A percentile compares a stretch with the other conserved stretches of the same genome.
These are phyloP conservation scores for Tetraselmis chui DNA, from an alignment of 139 green algal species.

Conservation along the genomic window DNA sequence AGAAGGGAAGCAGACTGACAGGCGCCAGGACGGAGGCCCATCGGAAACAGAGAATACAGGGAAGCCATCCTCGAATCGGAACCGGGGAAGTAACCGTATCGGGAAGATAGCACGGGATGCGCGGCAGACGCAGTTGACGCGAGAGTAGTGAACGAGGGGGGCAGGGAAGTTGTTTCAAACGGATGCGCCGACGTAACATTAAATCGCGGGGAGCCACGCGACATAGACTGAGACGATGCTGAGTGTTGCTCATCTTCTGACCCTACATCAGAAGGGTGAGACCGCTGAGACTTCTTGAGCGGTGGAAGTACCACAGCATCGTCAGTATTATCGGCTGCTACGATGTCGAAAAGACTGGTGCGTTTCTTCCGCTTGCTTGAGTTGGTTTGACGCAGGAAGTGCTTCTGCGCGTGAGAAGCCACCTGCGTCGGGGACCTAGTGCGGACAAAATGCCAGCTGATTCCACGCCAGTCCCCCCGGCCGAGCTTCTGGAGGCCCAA, in stretches of 20 bases:
- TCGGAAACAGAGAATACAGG: too few relatives aligned
- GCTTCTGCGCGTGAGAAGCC: conserved; percentile 66
- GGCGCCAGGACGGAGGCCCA: background rate
- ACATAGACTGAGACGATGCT: background rate
- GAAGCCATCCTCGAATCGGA: too few relatives aligned
- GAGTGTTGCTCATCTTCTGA: background rate
- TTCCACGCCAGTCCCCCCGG: conserved; percentile 62
- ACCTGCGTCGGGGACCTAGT: conserved; percentile 57
- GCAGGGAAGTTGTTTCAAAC: too few relatives aligned
- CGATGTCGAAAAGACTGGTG: conserved; percentile 56
- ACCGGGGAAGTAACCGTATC: too few relatives aligned
- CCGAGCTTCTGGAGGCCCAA: conserved; percentile 56
- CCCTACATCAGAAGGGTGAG: background rate
- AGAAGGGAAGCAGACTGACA: background rate
- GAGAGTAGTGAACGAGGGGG: too few relatives aligned
- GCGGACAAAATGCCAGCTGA: conserved; percentile 58
- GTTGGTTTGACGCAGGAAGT: conserved; percentile 61
- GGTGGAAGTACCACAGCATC: too few relatives aligned
- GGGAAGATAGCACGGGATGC: too few relatives aligned
- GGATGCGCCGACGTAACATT: background rate
- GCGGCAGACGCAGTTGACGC: too few relatives aligned
- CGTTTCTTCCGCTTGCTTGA: conserved; percentile 54
- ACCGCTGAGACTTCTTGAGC: too few relatives aligned
- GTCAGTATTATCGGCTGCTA: background rate
- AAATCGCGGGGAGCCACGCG: background rate